Conservation (phyloP, 2,329 filamentous ascomycete species). For the Blastomyces parvus region DNA sequence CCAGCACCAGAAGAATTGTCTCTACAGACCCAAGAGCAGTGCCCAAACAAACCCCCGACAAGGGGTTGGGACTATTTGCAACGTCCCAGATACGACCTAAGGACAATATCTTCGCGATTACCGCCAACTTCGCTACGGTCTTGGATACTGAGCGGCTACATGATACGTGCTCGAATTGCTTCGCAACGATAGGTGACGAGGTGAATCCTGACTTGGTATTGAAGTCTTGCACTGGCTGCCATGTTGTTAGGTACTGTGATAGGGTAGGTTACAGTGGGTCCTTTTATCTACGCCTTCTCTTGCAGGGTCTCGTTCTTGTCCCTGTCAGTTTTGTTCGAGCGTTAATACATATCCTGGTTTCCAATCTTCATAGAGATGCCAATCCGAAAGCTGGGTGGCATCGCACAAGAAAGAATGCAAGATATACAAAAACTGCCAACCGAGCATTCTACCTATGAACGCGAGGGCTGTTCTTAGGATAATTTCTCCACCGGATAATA, state of each 20-base stretch:
- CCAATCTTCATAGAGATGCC: constrained; percentile 41
- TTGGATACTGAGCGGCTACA: constrained; percentile 44
- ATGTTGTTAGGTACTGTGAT: constrained; percentile 50
- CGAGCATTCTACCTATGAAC: constrained; percentile 44
- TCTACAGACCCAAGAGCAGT: constrained; percentile 2
- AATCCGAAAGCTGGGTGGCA: constrained; percentile 49
- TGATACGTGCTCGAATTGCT: constrained; percentile 52
- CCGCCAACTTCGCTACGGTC: constrained; percentile 46
- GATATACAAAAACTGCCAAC: constrained; percentile 39
- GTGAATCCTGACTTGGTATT: constrained; percentile 24
- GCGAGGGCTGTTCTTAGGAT: constrained; percentile 49
- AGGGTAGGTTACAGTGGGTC: constrained; percentile 37
- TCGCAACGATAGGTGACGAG: constrained; percentile 22
- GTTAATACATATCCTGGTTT: background rate
- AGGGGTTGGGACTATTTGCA: constrained; percentile 49
- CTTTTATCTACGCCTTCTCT: constrained; percentile 1
- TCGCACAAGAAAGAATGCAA: constrained; percentile 53
- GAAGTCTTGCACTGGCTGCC: constrained; percentile 50
- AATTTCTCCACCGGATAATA: constrained; percentile 33
- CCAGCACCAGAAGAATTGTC: background rate
- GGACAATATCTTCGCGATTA: constrained; percentile 40
- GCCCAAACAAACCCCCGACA: constrained; percentile 15
- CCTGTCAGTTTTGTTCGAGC: constrained; percentile 1
- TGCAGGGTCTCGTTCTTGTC: background rate
- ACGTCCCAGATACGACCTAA: constrained; percentile 40